Evolutionary conservation across 768 basidiomycete species (phyloP), one percentile per base, ranked within the genome.

Genomic region (Kwoniella dejecticola): DNA sequence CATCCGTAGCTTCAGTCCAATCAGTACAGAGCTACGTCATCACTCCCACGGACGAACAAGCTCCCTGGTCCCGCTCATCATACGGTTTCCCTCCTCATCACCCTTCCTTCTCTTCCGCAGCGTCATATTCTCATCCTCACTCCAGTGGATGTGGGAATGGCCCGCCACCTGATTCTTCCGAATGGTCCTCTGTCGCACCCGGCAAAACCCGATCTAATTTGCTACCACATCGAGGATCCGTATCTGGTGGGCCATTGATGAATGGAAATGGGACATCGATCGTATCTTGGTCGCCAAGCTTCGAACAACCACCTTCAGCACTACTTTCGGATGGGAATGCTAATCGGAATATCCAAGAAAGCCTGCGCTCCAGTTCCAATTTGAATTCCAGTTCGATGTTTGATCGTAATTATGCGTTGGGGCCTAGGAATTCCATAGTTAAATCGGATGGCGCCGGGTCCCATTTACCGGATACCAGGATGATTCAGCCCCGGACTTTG

Each of bases 11-110:
- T 7, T 60, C 66, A 15, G 38, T 60, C 24, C 27, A 31, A 19
- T 63, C 62, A 27, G 55, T 58, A 3, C 58, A 57, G 17, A 53
- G 55, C 42, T 61, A 53, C 33, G 46, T 61, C 7, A 42, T 60
- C 23, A 68, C 67, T 2, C 67, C 67, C 3, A 52, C 66, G 23
- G 66, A 67, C 21, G 66, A 67, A 45, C 52, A 63, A 11, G 27
- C 48, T 11, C 57, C 57, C 29, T 62, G 57, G 52, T 48, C 48
- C 12, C 31, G 62, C 5, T 40, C 24, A 17, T 60, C 62, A 2
- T 67, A 67, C 42, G 66, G 62, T 17, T 67, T 67, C 48, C 57
- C 57, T n/a, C 47, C 55, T 36, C 41, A 57, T 17, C 63, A 63
- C 48, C 57, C 57, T n/a, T 41, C 55, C 27, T 45, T 49, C 7